phyloP scores from a whole-genome alignment of 108 stramenopile genomes.

The Cylindrotheca fusiformis region DNA sequence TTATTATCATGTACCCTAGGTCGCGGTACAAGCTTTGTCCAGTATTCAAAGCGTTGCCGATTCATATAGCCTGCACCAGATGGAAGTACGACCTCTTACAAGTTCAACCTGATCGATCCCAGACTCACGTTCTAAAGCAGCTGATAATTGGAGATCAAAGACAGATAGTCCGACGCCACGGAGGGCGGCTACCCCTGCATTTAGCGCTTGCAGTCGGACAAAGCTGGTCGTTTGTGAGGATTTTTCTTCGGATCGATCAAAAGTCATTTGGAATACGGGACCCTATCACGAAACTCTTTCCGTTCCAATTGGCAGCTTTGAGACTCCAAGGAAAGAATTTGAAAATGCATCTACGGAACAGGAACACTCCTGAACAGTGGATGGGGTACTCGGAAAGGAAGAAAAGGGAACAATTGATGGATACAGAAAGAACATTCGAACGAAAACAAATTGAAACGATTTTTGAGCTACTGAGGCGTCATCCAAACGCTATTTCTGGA shows the following conservation, averaged over 20 bases:
- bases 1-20: slow-evolving; percentile 27
- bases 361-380: too few species aligned
- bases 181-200: slow-evolving; percentile 31
- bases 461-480: neutral
- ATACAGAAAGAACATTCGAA: slow-evolving; percentile 15
- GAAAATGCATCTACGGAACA: too few species aligned
- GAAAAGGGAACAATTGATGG: slow-evolving; percentile 4
- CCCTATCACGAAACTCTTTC: slow-evolving; percentile 29
- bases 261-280: slow-evolving; percentile 26
- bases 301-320: slow-evolving; percentile 36
- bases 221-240: slow-evolving; percentile 17
- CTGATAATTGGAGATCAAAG: slow-evolving; percentile 19
- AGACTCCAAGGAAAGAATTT: slow-evolving; percentile 9
- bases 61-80: slow-evolving; percentile 28
- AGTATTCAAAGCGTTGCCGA: slow-evolving; percentile 19
- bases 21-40: slow-evolving; percentile 14
- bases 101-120: too few species aligned
- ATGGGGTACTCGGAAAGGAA: too few species aligned
- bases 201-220: slow-evolving; percentile 21
- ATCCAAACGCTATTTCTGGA: slow-evolving; percentile 2
- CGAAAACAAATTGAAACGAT: slow-evolving; percentile 1
- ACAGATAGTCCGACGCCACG: slow-evolving; percentile 14
- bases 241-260: slow-evolving; percentile 2
- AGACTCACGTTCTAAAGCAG: slow-evolving; percentile 13
- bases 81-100: too few species aligned